These are phyloP conservation scores for Kondoa malvinella DNA, from an alignment of 768 basidiomycete genomes.

Conservation along the genomic window DNA sequence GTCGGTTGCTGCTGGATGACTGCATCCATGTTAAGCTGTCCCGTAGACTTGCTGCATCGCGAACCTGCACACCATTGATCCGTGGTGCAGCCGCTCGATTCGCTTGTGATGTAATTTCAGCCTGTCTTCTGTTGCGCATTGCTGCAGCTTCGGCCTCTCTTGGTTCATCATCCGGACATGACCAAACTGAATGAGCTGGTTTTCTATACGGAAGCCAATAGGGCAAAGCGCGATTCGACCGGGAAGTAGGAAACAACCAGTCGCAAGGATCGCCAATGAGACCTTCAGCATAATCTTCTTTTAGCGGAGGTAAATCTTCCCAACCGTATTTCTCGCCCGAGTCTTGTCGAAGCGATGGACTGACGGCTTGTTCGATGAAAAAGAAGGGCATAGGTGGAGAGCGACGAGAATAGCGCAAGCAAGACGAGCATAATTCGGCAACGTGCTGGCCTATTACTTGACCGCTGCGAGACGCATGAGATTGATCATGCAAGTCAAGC, in stretches of 20 bases:
- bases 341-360: background rate
- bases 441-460: background rate
- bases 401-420: background rate
- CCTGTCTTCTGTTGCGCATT: background rate
- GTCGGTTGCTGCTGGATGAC: too few relatives aligned
- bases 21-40: too few relatives aligned
- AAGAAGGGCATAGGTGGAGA: background rate
- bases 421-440: background rate
- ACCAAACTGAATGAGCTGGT: background rate
- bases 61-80: too few relatives aligned
- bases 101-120: too few relatives aligned
- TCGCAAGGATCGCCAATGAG: background rate
- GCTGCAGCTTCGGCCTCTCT: background rate
- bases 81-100: too few relatives aligned
- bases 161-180: background rate
- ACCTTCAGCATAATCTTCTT: background rate
- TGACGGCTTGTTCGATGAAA: background rate
- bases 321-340: background rate
- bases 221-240: background rate
- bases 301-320: background rate
- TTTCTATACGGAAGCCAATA: background rate
- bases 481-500: too few relatives aligned
- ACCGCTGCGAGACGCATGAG: background rate
- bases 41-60: too few relatives aligned
- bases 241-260: background rate